phyloP scores from a whole-genome alignment of 768 basidiomycete genomes.

The Trichaptum fuscoviolaceum region DNA sequence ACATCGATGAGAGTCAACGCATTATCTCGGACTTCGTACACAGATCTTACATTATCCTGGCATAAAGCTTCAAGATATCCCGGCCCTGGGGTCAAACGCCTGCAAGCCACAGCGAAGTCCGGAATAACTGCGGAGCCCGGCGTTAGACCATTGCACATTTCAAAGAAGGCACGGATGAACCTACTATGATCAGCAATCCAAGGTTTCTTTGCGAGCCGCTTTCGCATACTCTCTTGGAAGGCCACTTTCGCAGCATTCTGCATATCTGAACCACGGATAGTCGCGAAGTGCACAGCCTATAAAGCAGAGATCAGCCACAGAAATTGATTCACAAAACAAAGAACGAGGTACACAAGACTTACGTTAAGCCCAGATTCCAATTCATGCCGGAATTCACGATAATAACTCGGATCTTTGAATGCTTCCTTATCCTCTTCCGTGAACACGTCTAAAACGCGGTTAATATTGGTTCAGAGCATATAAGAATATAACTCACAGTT shows the following conservation, averaged over 20 bases:
- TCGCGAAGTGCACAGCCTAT: constrained; percentile 37
- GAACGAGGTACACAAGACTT: constrained; percentile 11
- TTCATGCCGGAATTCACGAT: constrained; percentile 41
- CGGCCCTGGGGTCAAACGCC: constrained; percentile 62
- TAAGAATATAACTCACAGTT: constrained; percentile 35
- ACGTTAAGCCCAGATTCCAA: constrained; percentile 50
- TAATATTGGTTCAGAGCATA: constrained; percentile 20
- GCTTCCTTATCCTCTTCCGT: constrained; percentile 44
- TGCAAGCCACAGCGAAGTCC: constrained; percentile 51
- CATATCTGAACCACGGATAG: constrained; percentile 33
- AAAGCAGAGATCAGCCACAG: constrained; percentile 5
- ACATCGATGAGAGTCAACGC: background rate
- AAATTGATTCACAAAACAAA: background rate
- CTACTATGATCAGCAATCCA: constrained; percentile 54
- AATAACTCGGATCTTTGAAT: constrained; percentile 45
- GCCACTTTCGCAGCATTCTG: constrained; percentile 30
- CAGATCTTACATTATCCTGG: constrained; percentile 46
- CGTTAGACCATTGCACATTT: constrained; percentile 5
- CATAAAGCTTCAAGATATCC: constrained; percentile 64
- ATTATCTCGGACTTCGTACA: constrained; percentile 1
- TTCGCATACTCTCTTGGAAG: constrained; percentile 42
- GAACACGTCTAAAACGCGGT: constrained; percentile 33
- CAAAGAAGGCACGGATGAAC: constrained; percentile 11
- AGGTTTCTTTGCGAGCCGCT: constrained; percentile 49
- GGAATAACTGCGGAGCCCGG: constrained; percentile 42